phyloP scores from a whole-genome alignment of 495 filamentous ascomycete species.

The Evernia prunastri region DNA sequence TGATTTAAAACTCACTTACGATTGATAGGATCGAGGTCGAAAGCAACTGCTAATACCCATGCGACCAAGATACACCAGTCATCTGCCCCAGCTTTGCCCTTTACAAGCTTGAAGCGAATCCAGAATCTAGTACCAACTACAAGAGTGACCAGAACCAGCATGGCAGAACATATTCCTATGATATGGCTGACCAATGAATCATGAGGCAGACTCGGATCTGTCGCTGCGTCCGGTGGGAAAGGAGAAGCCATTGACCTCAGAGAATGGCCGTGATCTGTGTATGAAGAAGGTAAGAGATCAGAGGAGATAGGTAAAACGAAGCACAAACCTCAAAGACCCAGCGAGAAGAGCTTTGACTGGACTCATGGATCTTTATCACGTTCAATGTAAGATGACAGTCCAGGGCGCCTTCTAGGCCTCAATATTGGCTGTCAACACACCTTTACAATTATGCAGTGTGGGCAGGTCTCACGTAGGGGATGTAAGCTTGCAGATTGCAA shows the following conservation, averaged over 20 bases:
- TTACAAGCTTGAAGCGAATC: not conserved
- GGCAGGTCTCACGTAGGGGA: too few species aligned
- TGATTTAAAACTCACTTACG: too few species aligned
- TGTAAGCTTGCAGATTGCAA: too few species aligned
- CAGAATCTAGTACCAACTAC: constrained; percentile 8
- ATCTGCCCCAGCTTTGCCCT: constrained; percentile 1
- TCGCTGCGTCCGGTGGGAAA: not conserved
- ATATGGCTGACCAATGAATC: constrained; percentile 2
- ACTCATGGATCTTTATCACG: too few species aligned
- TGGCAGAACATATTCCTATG: constrained; percentile 5
- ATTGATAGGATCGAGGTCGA: not conserved
- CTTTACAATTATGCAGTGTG: too few species aligned
- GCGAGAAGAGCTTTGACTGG: too few species aligned
- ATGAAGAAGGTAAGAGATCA: too few species aligned
- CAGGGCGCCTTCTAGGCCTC: too few species aligned
- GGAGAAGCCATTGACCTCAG: not conserved
- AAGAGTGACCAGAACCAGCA: not conserved
- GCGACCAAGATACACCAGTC: constrained; percentile 8
- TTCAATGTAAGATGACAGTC: too few species aligned
- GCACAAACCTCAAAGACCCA: too few species aligned
- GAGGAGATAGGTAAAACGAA: too few species aligned
- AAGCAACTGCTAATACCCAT: not conserved
- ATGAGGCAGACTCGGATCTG: not conserved
- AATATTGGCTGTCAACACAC: too few species aligned
- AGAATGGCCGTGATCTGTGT: not conserved